Evolutionary conservation across 116 monocot species (phyloP).

Genomic region (Thalassia testudinum): DNA sequence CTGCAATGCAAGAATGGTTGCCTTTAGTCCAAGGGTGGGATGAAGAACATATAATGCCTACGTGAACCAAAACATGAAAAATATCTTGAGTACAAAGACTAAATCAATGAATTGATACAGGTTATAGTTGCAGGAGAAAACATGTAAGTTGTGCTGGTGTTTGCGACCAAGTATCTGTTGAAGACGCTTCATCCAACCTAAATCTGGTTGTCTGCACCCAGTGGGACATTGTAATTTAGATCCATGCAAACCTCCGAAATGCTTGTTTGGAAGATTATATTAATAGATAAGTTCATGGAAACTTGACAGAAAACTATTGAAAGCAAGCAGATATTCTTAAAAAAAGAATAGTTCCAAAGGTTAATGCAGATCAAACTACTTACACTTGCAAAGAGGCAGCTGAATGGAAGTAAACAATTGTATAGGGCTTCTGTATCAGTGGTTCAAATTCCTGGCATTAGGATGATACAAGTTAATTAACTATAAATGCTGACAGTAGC

Average conservation of each 20-base stretch:
- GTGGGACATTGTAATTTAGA: too few species aligned
- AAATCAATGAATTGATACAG: not conserved
- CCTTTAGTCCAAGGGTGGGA: slow-evolving; percentile 83
- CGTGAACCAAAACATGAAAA: not conserved
- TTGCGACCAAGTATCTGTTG: slow-evolving; percentile 94
- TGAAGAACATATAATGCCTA: slow-evolving; percentile 94
- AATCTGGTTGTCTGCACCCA: slow-evolving; percentile 70
- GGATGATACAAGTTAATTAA: too few species aligned
- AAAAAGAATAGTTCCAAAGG: too few species aligned
- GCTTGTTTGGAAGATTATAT: too few species aligned
- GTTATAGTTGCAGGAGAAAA: slow-evolving; percentile 5
- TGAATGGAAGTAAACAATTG: slow-evolving; percentile 98
- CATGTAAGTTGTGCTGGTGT: slow-evolving; percentile 82
- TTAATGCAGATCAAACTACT: slow-evolving; percentile 11
- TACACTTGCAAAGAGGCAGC: slow-evolving; percentile 93
- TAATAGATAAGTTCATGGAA: too few species aligned
- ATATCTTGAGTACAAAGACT: not conserved
- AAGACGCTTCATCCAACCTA: slow-evolving; percentile 95
- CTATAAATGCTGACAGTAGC: too few species aligned
- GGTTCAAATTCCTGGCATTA: slow-evolving; percentile 80
- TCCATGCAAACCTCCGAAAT: too few species aligned
- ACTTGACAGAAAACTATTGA: too few species aligned
- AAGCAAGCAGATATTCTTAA: too few species aligned
- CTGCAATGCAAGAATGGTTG: slow-evolving; percentile 67
- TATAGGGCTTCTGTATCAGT: slow-evolving; percentile 92